Evolutionary conservation across 2,329 filamentous ascomycete genomes (phyloP), one percentile per base, ranked within the genome.

Genomic region (Colletotrichum camelliae): DNA sequence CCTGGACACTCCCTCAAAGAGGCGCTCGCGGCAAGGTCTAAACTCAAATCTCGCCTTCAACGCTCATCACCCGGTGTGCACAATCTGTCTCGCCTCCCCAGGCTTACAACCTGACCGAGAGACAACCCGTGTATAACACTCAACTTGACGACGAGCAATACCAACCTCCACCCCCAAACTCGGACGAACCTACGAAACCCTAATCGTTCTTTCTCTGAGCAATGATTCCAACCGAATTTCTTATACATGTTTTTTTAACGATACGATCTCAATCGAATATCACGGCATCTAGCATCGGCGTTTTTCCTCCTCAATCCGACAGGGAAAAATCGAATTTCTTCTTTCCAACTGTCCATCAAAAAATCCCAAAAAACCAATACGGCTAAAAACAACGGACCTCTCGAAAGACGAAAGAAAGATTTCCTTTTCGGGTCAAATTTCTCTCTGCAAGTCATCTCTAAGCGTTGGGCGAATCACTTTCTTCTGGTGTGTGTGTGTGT

Each of bases 1-100:
- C 93, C 18, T 95, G 93, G 93, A 93, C 93, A 66, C 86, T 95
- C 66, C 93, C 93, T 4, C 89, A 91, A 81, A 87, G 90, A 79
- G 85, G 86, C 60, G 81, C 83, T 24, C 77, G 79, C 13, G 71
- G 67, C n/a, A 58, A 61, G 31, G 73, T 73, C 57, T 67, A 77
- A 66, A 64, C 7, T 21, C 57, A 16, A 33, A 33, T 35, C 60
- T 33, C 15, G n/a, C 29, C 48, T 43, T 37, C 21, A n/a, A 48
- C 58, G 52, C 43, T 70, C 39, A 39, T 58, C 39, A 43, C 48
- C 33, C 58, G 4, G 9, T 55, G 55, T 61, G 57, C 64, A 69
- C 60, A 65, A 60, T 48, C 58, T n/a, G 68, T 55, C 65, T 74
- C 65, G 27, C 33, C 55, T 66, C 73, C 65, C 43, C 74, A 65